These are phyloP conservation scores for Chaetomium fimeti DNA, from an alignment of 495 filamentous ascomycete genomes.

Conservation along the genomic window DNA sequence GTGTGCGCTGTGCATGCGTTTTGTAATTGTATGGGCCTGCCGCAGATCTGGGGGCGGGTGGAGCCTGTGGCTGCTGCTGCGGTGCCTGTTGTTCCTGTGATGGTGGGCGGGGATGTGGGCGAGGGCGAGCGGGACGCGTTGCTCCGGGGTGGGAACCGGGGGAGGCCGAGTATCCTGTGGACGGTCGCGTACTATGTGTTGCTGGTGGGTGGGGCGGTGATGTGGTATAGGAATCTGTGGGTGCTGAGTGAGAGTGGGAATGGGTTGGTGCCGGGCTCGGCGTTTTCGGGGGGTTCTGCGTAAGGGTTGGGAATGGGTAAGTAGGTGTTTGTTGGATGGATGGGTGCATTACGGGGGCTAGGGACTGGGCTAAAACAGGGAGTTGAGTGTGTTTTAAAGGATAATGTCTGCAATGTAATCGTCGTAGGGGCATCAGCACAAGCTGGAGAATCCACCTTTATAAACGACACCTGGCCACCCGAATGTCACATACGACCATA, in stretches of 20 bases:
- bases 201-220: conserved; percentile 65
- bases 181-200: conserved; percentile 74
- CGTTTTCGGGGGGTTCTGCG: conserved; percentile 21
- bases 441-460: too few species aligned
- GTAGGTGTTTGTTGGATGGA: not conserved
- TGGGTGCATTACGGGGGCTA: not conserved
- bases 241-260: conserved; percentile 63
- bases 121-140: not conserved
- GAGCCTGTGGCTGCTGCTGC: conserved; percentile 36
- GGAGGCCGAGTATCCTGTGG: conserved; percentile 51
- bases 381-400: not conserved
- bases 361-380: not conserved
- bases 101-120: conserved; percentile 15
- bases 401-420: not conserved
- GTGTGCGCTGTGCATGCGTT: conserved; percentile 77
- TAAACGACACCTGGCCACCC: too few species aligned
- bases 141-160: not conserved
- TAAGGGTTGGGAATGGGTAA: not conserved
- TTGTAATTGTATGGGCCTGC: conserved; percentile 89
- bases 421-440: not conserved
- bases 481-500: conserved; percentile 14
- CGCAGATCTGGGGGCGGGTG: conserved; percentile 79
- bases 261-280: conserved; percentile 43
- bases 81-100: conserved; percentile 6
- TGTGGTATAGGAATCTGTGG: conserved; percentile 69